Percentiles rank a stretch among this genome's conserved stretches.
These are phyloP conservation scores for Erigeron philadelphicus DNA, from an alignment of 140 eudicot genomes.

Conservation along the genomic window DNA sequence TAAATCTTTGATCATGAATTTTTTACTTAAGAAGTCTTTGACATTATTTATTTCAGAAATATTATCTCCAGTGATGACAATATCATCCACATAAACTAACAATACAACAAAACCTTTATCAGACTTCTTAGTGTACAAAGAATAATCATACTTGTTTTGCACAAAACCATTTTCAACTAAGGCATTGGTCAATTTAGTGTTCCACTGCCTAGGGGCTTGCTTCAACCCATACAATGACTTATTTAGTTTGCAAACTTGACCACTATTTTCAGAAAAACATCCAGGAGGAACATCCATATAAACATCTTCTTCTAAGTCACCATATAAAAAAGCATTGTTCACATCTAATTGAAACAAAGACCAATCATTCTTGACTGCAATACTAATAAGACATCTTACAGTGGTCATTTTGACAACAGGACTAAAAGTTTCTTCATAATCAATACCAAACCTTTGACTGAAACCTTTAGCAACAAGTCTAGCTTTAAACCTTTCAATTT, in stretches of 20 bases:
- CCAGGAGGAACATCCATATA: background rate
- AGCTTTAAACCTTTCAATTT: no score
- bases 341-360: background rate
- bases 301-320: background rate
- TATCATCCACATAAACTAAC: background rate
- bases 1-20: background rate
- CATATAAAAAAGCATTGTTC: background rate
- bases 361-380: no score
- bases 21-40: background rate
- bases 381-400: no score
- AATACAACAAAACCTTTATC: background rate
- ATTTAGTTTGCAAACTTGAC: no score
- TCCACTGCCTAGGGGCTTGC: background rate
- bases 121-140: background rate
- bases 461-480: no score
- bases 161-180: background rate
- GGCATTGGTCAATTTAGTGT: background rate
- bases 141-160: background rate
- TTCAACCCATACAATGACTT: background rate
- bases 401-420: no score
- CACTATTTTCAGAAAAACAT: background rate
- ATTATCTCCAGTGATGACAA: background rate
- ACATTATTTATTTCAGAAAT: background rate
- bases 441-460: no score
- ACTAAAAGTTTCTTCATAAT: no score